Evolutionary conservation across 2,329 filamentous ascomycete genomes (phyloP).

Genomic region (Clonostachys sp.): DNA sequence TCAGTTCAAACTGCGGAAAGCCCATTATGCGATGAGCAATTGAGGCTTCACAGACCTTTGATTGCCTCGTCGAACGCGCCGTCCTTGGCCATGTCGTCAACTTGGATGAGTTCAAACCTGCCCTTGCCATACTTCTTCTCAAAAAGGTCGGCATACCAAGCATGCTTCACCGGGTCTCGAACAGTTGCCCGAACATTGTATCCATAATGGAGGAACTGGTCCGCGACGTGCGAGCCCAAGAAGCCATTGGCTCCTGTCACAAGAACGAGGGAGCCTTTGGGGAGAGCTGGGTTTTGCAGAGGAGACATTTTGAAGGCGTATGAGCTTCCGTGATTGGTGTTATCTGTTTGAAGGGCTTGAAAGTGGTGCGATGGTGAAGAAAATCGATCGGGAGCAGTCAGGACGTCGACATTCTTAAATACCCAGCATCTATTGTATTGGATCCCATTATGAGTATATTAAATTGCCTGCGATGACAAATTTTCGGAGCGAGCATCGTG

Average conservation of each 20-base stretch:
- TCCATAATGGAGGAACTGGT: conserved; percentile 20
- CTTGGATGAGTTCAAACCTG: conserved; percentile 22
- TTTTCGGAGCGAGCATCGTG: too few species aligned
- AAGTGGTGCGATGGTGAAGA: too few species aligned
- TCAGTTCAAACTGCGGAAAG: too few species aligned
- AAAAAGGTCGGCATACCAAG: conserved; percentile 17
- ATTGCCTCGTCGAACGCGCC: conserved; percentile 16
- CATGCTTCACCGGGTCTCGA: conserved; percentile 10
- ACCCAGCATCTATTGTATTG: too few species aligned
- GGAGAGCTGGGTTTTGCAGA: conserved; percentile 2
- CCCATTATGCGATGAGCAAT: too few species aligned
- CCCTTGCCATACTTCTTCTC: conserved; percentile 23
- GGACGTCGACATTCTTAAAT: too few species aligned
- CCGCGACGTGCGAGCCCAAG: conserved; percentile 20
- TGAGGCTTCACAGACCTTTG: conserved; percentile 10
- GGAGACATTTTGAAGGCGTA: too few species aligned
- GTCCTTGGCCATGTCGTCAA: conserved; percentile 23
- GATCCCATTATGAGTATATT: too few species aligned
- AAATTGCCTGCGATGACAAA: too few species aligned
- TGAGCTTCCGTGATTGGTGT: too few species aligned
- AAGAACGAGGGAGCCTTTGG: conserved; percentile 17
- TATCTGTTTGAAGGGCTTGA: too few species aligned
- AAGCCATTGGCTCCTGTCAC: conserved; percentile 28
- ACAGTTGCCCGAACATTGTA: conserved; percentile 26
- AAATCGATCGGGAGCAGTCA: too few species aligned